Base-by-base conservation (phyloP, 2,329 filamentous ascomycete genomes). In the Fusarium cicatricum region DNA sequence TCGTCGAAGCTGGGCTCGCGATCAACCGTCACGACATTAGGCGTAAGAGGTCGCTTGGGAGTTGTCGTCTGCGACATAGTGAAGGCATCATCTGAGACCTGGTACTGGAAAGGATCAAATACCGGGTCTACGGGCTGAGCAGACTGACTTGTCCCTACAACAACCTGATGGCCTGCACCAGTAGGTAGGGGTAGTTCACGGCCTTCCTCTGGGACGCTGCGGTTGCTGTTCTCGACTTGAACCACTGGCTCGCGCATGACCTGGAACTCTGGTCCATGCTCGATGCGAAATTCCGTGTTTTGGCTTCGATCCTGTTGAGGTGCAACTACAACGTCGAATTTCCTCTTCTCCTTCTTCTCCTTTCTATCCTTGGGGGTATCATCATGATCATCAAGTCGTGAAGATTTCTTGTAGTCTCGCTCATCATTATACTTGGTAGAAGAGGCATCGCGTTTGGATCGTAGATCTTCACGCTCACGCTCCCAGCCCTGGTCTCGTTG, bases 51-150 rank as follows among this genome's bases (percentile, higher is more conserved):
- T 41, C 77, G 74, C 32, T 70, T 68, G 1, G 78, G 76, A 11
- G 75, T 77, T 17, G 70, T 66, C 51, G 71, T 66, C 28, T 70
- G 61, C 3, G 82, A 79, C 10, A 80, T 80, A 42, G 74, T 72
- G 55, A 84, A 84, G n/a, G 79, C 78, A 65, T 82, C 78, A 55
- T 82, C 76, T 36, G 77, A 62, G 56, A 86, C 81, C 70, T 83
- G 84, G 66, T 77, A 87, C 68, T 85, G 78, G 69, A 87, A 87
- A 15, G 84, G 83, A 71, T 88, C 81, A 66, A 83, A 70, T 43
- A 71, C 66, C n/a, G 69, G 64, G 65, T 55, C 63, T 19, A 55
- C 55, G 46, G 69, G 63, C 52, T 68, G 55, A 17, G 34, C 57
- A 42, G 66, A 56, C 47, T 62, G 55, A 60, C 55, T 71, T 37